Evolutionary conservation across 139 green algal species (phyloP).

Genomic region (Volvox africanus): DNA sequence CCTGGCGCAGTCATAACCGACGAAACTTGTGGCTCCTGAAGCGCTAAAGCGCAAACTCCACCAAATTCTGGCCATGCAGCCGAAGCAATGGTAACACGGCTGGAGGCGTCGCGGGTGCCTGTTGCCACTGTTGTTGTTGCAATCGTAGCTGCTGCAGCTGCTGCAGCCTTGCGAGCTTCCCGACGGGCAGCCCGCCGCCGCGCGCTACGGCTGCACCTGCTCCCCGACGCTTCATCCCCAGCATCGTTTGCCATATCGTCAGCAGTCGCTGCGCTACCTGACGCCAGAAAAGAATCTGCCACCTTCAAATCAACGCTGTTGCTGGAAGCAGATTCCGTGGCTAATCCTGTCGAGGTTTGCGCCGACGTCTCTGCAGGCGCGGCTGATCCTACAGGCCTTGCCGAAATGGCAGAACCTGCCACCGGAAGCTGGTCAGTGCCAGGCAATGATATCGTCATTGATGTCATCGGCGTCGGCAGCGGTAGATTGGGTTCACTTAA

Average conservation of each 20-base stretch:
- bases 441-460: background rate
- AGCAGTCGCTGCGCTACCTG: background rate
- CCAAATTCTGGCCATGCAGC: too few relatives aligned
- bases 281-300: background rate
- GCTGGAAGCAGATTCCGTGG: too few relatives aligned
- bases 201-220: slow-evolving; percentile 21
- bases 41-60: too few relatives aligned
- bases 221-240: background rate
- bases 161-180: slow-evolving; percentile 21
- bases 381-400: background rate
- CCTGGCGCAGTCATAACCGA: too few relatives aligned
- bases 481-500: too few relatives aligned
- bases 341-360: background rate
- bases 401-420: background rate
- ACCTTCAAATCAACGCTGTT: too few relatives aligned
- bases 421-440: background rate
- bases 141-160: background rate
- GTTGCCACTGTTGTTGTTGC: background rate
- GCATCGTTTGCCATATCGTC: background rate
- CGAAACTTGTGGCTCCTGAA: too few relatives aligned
- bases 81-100: background rate
- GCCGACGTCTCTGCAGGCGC: background rate
- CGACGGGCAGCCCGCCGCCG: slow-evolving; percentile 31
- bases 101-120: background rate
- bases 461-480: background rate